A percentile compares a stretch with the other conserved stretches of the same genome.
These are phyloP conservation scores for Lachnellula suecica DNA, from an alignment of 2,329 filamentous ascomycete species.

Conservation along the genomic window DNA sequence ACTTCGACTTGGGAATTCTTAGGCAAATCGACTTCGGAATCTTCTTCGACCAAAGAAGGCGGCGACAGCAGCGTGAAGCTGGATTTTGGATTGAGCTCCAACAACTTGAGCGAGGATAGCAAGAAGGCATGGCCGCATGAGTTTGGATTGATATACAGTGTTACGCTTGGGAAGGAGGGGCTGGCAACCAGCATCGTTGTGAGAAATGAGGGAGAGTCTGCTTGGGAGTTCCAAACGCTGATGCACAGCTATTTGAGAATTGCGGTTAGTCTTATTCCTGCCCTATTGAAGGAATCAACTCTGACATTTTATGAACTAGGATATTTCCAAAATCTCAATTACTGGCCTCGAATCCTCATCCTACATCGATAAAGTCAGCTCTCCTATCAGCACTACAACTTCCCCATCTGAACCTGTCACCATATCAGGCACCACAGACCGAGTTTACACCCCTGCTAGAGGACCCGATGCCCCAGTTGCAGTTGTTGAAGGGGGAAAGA, in stretches of 20 bases:
- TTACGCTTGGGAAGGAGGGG: slow-evolving; percentile 74
- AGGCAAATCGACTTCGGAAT: slow-evolving; percentile 78
- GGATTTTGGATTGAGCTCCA: slow-evolving; percentile 85
- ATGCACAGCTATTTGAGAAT: slow-evolving; percentile 88
- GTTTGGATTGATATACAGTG: slow-evolving; percentile 91
- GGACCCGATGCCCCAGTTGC: slow-evolving; percentile 58
- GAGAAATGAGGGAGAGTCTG: slow-evolving; percentile 76
- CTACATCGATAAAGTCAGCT: slow-evolving; percentile 83
- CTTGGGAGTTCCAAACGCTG: slow-evolving; percentile 89
- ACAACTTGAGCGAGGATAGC: slow-evolving; percentile 66
- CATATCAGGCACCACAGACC: slow-evolving; percentile 80
- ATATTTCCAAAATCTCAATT: slow-evolving; percentile 73
- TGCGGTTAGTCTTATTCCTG: slow-evolving; percentile 55
- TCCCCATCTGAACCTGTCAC: slow-evolving; percentile 58
- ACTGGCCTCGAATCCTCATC: slow-evolving; percentile 72
- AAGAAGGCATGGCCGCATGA: slow-evolving; percentile 78
- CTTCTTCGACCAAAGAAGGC: slow-evolving; percentile 38
- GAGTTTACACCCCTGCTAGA: slow-evolving; percentile 75
- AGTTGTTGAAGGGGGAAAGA: slow-evolving; percentile 62
- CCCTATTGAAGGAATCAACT: background rate
- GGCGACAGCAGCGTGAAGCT: slow-evolving; percentile 78
- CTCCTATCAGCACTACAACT: slow-evolving; percentile 55
- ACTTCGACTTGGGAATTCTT: slow-evolving; percentile 91
- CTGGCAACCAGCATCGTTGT: slow-evolving; percentile 82
- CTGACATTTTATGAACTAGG: slow-evolving; percentile 48